These are phyloP conservation scores for Murraya paniculata DNA, from an alignment of 345 rosid genomes.

Conservation along the genomic window DNA sequence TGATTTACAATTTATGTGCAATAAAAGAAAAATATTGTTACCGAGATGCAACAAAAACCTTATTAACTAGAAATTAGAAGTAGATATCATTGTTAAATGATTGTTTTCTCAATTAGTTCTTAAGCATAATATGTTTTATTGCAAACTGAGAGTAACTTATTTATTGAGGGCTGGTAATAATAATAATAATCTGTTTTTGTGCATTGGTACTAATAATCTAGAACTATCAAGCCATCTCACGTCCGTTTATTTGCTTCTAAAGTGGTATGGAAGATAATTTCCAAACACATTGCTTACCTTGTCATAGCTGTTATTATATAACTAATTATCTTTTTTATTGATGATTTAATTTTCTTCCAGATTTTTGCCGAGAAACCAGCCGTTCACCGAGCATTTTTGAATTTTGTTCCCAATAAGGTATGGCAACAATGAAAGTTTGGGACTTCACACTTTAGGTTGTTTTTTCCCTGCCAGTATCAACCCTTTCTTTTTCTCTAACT, in stretches of 20 bases:
- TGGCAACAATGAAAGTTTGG: slow-evolving; percentile 16
- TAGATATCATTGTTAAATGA: not conserved
- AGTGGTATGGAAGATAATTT: not conserved
- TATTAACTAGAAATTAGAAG: not conserved
- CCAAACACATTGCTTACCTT: not conserved
- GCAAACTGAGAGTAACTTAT: not conserved
- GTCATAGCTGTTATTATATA: not conserved
- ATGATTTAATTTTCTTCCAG: slow-evolving; percentile 36
- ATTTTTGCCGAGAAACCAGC: slow-evolving; percentile 98
- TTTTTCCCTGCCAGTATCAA: slow-evolving; percentile 1
- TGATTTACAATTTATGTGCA: not conserved
- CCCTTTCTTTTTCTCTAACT: not conserved
- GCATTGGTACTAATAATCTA: not conserved
- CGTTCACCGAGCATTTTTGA: slow-evolving; percentile 80
- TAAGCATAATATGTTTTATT: not conserved
- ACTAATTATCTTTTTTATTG: slow-evolving; percentile 12
- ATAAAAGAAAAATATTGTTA: not conserved
- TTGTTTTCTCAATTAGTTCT: not conserved
- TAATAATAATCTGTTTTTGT: not conserved
- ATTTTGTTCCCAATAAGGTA: slow-evolving; percentile 88
- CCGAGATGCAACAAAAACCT: not conserved
- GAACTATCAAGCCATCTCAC: not conserved
- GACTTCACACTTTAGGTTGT: slow-evolving; percentile 3
- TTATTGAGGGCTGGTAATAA: not conserved
- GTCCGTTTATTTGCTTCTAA: not conserved